Conservation (phyloP, 192 early-diverging fungal species). For the Umbelopsis ramanniana region DNA sequence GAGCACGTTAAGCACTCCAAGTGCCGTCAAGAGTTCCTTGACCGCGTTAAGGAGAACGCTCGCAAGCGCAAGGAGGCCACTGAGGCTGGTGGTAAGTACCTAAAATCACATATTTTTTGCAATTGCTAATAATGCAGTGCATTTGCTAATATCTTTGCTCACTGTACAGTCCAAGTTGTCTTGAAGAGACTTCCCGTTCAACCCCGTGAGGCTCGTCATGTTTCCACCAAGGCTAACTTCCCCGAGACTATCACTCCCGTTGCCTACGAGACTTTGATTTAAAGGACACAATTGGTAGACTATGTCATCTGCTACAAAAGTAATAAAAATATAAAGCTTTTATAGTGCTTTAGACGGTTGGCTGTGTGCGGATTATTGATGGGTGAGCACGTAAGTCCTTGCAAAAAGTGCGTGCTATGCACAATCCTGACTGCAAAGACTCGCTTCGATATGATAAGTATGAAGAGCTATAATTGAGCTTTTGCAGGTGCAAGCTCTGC, state of each 20-base stretch:
- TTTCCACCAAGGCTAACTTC: slow-evolving; percentile 84
- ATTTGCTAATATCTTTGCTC: neutral
- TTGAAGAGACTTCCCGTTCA: slow-evolving; percentile 90
- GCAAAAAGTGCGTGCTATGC: neutral
- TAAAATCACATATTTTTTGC: neutral
- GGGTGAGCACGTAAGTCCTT: neutral
- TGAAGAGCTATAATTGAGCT: too few relatives aligned
- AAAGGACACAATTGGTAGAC: slow-evolving; percentile 29
- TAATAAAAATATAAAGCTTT: slow-evolving; percentile 2
- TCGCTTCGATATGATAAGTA: too few relatives aligned
- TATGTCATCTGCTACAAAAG: slow-evolving; percentile 33
- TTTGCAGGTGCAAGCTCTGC: too few relatives aligned
- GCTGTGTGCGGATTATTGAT: neutral
- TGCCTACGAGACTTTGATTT: slow-evolving; percentile 86
- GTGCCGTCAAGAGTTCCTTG: slow-evolving; percentile 97
- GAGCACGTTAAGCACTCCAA: slow-evolving; percentile 99
- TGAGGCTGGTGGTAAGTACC: slow-evolving; percentile 26
- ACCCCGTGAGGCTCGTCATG: slow-evolving; percentile 88
- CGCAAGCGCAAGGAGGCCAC: slow-evolving; percentile 81
- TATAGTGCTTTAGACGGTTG: neutral
- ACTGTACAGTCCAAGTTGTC: slow-evolving; percentile 53
- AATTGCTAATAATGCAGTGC: neutral
- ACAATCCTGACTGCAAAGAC: neutral
- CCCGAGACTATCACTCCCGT: slow-evolving; percentile 94
- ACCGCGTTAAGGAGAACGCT: slow-evolving; percentile 95